Conservation (phyloP, 176 grass and related monocot species). For the sorghum (Sorghum bicolor) region DNA sequence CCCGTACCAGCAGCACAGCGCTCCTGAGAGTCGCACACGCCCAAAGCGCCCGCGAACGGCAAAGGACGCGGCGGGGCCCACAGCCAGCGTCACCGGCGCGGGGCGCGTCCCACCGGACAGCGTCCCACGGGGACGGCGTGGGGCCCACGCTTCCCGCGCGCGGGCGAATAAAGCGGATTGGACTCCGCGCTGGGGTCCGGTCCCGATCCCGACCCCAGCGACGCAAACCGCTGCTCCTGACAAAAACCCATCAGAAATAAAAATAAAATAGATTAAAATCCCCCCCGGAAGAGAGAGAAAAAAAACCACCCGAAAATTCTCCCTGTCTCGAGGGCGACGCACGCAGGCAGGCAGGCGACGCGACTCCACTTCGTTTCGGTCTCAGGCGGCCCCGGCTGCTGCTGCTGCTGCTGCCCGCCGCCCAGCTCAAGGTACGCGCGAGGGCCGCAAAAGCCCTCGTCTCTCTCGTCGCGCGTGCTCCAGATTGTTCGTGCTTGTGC, state of each 20-base stretch:
- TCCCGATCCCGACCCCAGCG: background rate
- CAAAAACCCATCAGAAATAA: background rate
- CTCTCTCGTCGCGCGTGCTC: background rate
- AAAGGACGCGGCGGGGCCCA: background rate
- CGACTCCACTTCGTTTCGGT: background rate
- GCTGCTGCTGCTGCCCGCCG: background rate
- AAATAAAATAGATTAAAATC: background rate
- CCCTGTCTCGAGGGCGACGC: background rate
- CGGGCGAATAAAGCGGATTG: slow-evolving; percentile 30
- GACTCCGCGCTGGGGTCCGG: slow-evolving; percentile 30
- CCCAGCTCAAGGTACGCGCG: background rate
- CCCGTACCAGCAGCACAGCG: background rate
- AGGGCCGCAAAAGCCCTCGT: background rate
- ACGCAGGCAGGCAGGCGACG: slow-evolving; percentile 2
- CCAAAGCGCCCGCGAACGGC: background rate
- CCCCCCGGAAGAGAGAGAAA: background rate
- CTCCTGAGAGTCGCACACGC: background rate
- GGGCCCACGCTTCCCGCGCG: background rate
- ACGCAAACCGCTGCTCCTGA: background rate
- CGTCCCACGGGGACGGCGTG: background rate
- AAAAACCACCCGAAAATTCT: background rate
- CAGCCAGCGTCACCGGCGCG: background rate
- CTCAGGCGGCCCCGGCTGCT: background rate
- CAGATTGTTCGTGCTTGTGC: background rate
- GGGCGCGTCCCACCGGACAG: too few species aligned